phyloP scores from a whole-genome alignment of 2,329 filamentous ascomycete genomes.

The Verticillium zaregamsianum region DNA sequence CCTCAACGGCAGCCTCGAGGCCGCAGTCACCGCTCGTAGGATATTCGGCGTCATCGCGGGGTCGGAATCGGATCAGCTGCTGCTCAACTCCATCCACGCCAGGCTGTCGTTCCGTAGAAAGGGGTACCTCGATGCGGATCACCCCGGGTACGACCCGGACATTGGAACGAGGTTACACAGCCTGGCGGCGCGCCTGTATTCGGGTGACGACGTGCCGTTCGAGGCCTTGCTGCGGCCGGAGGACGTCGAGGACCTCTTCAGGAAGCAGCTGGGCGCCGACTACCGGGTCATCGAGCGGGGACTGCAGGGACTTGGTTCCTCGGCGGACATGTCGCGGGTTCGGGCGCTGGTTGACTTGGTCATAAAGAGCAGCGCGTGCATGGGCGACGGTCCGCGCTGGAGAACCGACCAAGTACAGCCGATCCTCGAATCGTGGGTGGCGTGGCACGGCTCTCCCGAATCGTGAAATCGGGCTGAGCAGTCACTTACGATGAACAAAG shows the following conservation, averaged over 20 bases:
- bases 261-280: neutral
- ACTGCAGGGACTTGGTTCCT: neutral
- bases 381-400: slow-evolving; percentile 2
- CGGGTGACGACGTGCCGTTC: neutral
- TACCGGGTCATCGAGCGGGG: neutral
- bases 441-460: neutral
- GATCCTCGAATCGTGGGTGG: neutral
- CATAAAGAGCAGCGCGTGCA: neutral
- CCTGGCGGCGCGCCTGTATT: neutral
- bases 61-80: neutral
- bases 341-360: neutral
- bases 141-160: neutral
- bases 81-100: neutral
- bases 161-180: neutral
- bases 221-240: neutral
- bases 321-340: neutral
- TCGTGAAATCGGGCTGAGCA: neutral
- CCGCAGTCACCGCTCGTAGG: neutral
- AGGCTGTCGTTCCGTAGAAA: neutral
- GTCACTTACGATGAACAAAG: neutral
- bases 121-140: neutral
- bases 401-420: neutral
- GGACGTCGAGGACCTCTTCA: neutral
- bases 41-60: neutral
- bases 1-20: neutral